Percentiles rank a stretch among this genome's conserved stretches.
These are phyloP conservation scores for Helianthus tuberosus DNA, from an alignment of 129 eudicot species.

Conservation along the genomic window DNA sequence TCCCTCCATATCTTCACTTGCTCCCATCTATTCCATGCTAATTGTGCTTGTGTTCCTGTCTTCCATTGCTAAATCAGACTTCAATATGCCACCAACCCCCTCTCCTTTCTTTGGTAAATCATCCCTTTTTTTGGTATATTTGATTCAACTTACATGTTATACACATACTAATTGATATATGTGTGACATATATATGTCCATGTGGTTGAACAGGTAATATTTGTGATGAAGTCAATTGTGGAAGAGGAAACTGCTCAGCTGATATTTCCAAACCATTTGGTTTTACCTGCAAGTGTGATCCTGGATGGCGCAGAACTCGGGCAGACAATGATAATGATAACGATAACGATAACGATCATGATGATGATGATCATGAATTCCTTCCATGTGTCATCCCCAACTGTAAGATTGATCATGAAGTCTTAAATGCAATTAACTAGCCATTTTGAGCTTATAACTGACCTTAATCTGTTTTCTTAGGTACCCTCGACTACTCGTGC, in stretches of 20 bases:
- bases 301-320: conserved; percentile 71
- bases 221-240: conserved; percentile 69
- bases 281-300: conserved; percentile 63
- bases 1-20: conserved; percentile 22
- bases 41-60: conserved; percentile 16
- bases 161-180: neutral
- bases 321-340: conserved; percentile 32
- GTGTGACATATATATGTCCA: neutral
- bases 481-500: conserved; percentile 81
- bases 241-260: conserved; percentile 70
- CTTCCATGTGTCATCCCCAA: conserved; percentile 85
- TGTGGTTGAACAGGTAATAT: conserved; percentile 31
- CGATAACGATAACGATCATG: conserved; percentile 32
- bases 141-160: neutral
- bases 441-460: neutral
- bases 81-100: conserved; percentile 24
- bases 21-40: conserved; percentile 15
- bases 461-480: conserved; percentile 32
- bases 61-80: conserved; percentile 21
- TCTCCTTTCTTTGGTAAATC: conserved; percentile 42
- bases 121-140: neutral
- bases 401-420: conserved; percentile 32
- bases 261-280: conserved; percentile 39
- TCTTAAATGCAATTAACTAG: neutral
- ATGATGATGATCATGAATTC: conserved; percentile 45